Evolutionary conservation across 2,329 filamentous ascomycete species (phyloP), one percentile per base, ranked within the genome.

Genomic region (Diaporthe sp.): DNA sequence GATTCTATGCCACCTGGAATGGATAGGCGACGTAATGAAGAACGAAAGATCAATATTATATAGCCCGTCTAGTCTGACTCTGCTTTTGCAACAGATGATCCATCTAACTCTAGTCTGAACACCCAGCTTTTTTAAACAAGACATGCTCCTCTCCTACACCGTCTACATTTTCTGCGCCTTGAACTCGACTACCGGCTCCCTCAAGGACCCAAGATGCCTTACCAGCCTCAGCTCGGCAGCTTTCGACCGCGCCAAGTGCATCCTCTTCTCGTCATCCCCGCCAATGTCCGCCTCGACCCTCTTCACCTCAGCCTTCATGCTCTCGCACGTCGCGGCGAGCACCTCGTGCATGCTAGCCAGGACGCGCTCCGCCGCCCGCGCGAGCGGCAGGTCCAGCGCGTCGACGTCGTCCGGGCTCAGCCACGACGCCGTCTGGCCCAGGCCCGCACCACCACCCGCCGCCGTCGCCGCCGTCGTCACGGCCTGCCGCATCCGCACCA

Each of bases 331-430:
- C 77, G 89, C 90, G 75, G 87, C 86, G 58, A 99, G 86, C 51
- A 98, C 92, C 78, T 92, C 91, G 81, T 98, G 94, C 96, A 99
- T 98, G 81, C 93, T 97, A 12, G 94, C 95, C 35, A 98, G 85
- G 7, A 98, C 96, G 85, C 94, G 97, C 84, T 97, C 94, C 2
- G 92, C 91, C 0, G 97, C 95, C 76, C 89, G 91, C 1, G 96
- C 96, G 15, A 99, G 89, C 4, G 97, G 97, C 68, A 98, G 85
- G 7, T 97, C 92, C 15, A 88, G 86, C 1, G 93, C 87, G 0
- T 84, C 79, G 0, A 98, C 92, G 15, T 87, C 86, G 80, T 98
- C 95, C 0, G 89, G 90, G 75, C 93, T 95, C 63, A 94, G 85
- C 97, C 97, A 99, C 75, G 91, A 91, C 8, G 85, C 83, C 3